Evolutionary conservation across 2,329 filamentous ascomycete genomes (phyloP), one percentile per base, ranked within the genome.

Genomic region (Trichoderma sp.): DNA sequence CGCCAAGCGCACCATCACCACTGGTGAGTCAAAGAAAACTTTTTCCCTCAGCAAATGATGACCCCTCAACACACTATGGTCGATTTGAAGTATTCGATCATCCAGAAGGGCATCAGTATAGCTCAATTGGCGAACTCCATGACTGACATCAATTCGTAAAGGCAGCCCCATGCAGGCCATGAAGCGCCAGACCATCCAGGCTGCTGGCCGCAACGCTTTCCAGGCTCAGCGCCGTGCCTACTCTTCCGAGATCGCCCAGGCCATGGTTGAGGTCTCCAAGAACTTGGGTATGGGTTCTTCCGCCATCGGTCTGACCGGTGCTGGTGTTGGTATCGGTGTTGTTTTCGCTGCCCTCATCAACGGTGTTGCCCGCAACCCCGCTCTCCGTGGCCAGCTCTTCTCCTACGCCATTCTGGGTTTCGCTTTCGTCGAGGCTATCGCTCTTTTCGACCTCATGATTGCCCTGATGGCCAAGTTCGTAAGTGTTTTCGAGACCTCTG

Each of bases 351-450:
- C 92, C 80, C 92, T 96, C 82, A 88, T 96, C 81, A 90, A 92
- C 85, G 90, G 90, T 86, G 92, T 96, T 83, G 92, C 93, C 87
- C 92, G 93, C 87, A 97, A 97, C 92, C 93, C 93, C 81, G 92
- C 91, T 81, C 92, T 96, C 86, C 91, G 92, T 87, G 93, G 92
- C 83, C 93, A 96, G 89, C 92, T 97, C 81, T 97, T 96, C 92
- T 92, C 92, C 77, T 95, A 96, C 86, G 92, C 92, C 89, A 95
- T 96, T 92, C 87, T 96, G 81, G 92, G 93, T 87, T 96, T 96
- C 87, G 93, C 92, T 82, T 96, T 96, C 91, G 92, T 94, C 84
- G 93, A 96, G 84, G 92, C 93, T 86, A 93, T 92, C 78, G 91
- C 91, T 91, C 89, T 93, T 81, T 93, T 93, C 90, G 91, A 93